These are phyloP conservation scores for Effrenium voratum DNA, from an alignment of 73 alveolate genomes.

Conservation along the genomic window DNA sequence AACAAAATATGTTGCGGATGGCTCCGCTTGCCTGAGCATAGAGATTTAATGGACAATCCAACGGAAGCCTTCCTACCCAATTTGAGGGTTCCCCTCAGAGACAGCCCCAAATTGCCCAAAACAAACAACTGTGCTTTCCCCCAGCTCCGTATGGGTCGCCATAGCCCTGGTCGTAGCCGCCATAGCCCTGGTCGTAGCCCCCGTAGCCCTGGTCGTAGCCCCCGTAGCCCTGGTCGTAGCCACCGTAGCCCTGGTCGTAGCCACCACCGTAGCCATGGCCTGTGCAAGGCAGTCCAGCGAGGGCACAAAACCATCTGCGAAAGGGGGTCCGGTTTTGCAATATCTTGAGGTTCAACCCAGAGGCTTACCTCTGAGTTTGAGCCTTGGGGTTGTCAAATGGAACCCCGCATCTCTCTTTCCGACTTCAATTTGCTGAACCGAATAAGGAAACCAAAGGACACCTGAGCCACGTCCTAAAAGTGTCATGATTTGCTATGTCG, in stretches of 20 bases:
- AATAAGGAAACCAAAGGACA: too few species aligned
- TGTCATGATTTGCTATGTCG: too few species aligned
- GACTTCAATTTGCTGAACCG: too few species aligned
- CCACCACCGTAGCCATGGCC: not conserved
- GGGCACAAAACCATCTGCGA: too few species aligned
- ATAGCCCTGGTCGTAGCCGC: conserved; percentile 26
- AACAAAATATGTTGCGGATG: not conserved
- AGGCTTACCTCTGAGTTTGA: too few species aligned
- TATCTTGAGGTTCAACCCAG: too few species aligned
- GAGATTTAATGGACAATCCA: not conserved
- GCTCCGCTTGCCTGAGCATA: not conserved
- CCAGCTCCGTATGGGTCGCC: conserved; percentile 2
- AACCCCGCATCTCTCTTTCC: too few species aligned
- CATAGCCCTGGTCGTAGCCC: not conserved
- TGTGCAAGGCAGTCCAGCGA: too few species aligned
- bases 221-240: conserved; percentile 2
- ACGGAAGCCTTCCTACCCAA: not conserved
- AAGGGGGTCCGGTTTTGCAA: too few species aligned
- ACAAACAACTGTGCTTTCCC: not conserved
- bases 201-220: conserved; percentile 39
- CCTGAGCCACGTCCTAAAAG: too few species aligned
- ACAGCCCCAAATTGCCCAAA: not conserved
- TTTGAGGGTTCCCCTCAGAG: not conserved
- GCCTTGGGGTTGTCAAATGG: too few species aligned
- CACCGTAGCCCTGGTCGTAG: not conserved